Evolutionary conservation across 495 filamentous ascomycete genomes (phyloP), one percentile per base, ranked within the genome.

Genomic region (Penicillium desertorum): DNA sequence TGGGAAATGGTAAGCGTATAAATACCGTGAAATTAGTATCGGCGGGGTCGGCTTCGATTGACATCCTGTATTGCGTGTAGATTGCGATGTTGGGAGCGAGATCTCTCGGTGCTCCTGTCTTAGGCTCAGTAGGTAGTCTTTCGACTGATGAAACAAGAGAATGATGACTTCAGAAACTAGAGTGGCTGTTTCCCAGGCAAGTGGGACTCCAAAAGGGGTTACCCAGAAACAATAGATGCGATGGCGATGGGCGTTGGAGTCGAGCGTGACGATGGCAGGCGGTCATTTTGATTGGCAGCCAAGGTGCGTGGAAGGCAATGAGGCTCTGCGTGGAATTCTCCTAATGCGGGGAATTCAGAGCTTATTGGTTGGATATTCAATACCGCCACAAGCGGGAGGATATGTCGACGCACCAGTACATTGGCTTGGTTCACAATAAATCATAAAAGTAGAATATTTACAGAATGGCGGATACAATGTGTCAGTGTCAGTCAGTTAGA

Each of bases 1-100:
- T 82, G 16, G 88, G 83, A 70, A 97, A 96, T 10, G 94, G 94
- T 14, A 97, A 79, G 11, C 93, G 84, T 49, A 98, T 82, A 62
- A 96, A 89, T 56, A 93, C 87, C 25, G 90, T 92, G 62, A 81
- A 86, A 37, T 80, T 80, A 17, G 73, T 63, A 32, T 76, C 65
- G 23, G 39, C 58, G n/a, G 57, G 37, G 30, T 59, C 57, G 20
- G 16, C 30, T 55, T 51, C 52, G 14, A 55, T 47, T 5, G 63
- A 45, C 66, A 66, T 69, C 17, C 17, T 62, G 45, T 23, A 34
- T 34, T 37, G 48, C 36, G 49, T 30, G 43, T 36, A 42, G 44
- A 57, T 17, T 39, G 44, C 45, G 52, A 48, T 56, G 59, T 54
- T 30, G 17, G 23, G 43, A 41, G 32, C 5, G 5, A 20, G 34